phyloP scores from a whole-genome alignment of 208 protist species.

The Trypanosoma mega region DNA sequence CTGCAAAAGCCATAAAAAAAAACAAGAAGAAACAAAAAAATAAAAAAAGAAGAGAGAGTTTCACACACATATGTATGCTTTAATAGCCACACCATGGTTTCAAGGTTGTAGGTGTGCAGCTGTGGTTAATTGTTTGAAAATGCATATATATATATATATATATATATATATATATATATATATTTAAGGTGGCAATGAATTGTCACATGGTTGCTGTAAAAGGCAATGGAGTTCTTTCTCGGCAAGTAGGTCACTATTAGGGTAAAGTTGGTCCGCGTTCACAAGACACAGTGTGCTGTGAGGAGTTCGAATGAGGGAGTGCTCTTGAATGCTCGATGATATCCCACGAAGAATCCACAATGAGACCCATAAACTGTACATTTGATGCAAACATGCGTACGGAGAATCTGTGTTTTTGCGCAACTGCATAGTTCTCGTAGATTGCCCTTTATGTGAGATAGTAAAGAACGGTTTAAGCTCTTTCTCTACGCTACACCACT shows the following conservation, averaged over 20 bases:
- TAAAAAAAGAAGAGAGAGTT: conserved; percentile 3
- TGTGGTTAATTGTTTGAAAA: no score
- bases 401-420: no score
- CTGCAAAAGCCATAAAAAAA: not conserved
- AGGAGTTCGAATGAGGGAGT: conserved; percentile 10
- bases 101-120: no score
- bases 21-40: conserved; percentile 1
- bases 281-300: conserved; percentile 10
- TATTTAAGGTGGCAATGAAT: no score
- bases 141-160: no score
- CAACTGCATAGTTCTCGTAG: no score
- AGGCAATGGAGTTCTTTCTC: conserved; percentile 22
- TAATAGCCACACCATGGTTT: not conserved
- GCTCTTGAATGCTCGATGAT: not conserved
- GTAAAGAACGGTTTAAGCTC: conserved; percentile 10
- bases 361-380: conserved; percentile 19
- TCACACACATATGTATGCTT: not conserved
- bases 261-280: conserved; percentile 25
- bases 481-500: conserved; percentile 9
- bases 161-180: no score
- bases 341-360: not conserved
- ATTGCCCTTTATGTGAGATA: no score
- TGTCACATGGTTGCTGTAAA: not conserved
- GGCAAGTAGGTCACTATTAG: conserved; percentile 6
- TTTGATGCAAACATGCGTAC: not conserved